Evolutionary conservation across 176 grass and related monocot species (phyloP), one percentile per base, ranked within the genome.

Genomic region (Hsuehochloa calcarea): DNA sequence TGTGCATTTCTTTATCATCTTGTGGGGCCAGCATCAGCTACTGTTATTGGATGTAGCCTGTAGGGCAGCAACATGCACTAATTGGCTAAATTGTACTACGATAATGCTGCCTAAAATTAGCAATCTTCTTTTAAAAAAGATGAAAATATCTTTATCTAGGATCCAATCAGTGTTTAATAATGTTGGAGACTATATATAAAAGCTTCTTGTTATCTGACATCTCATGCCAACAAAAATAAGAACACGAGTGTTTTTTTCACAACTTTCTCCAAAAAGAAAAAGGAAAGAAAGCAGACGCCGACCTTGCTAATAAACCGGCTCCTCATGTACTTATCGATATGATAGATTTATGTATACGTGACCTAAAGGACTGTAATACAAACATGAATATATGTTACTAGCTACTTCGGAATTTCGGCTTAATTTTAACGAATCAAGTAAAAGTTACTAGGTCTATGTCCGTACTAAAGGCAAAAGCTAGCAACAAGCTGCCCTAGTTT

Each of bases 131-230:
- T 51, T 16, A 25, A 71, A 15, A 72, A 10, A 40, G 67, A 66
- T 64, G 31, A 17, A 19, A 0, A 11, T 68, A 40, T n/a, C 54
- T 43, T 49, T 23, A 25, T 38, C 20, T 15, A 16, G 5, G 16
- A 58, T 51, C 16, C 31, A 54, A 60, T 39, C 38, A 80, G 52
- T 73, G 63, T 68, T 66, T 40, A 80, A 63, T 50, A 71, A 64
- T 41, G 6, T 77, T 14, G 15, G 55, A 72, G 55, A 52, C n/a
- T n/a, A 19, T 19, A 35, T n/a, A 19, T 19, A 35, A 34, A 66
- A 26, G 34, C 38, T 35, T 16, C 14, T 65, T 65, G 5, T 16
- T 54, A 68, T 20, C 26, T 64, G 56, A 22, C 67, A 70, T 79
- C 23, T 64, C 55, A 64, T 22, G 31, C 31, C 10, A 80, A 49